Percentiles rank a stretch among this genome's conserved stretches.
These are phyloP conservation scores for Isatis lusitanica DNA, from an alignment of 441 rosid genomes.

Conservation along the genomic window DNA sequence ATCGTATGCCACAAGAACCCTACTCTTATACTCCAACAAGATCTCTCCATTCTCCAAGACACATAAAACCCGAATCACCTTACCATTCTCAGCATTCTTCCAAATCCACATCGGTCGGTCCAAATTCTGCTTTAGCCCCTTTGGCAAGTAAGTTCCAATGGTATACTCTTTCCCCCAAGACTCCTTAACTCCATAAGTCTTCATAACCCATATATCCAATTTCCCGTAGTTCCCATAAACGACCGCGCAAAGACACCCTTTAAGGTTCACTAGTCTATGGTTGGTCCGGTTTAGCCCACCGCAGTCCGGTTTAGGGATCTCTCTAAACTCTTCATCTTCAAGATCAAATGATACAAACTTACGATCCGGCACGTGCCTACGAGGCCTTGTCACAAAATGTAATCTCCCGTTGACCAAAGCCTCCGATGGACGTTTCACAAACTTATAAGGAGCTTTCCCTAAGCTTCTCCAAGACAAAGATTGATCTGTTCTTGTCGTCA, in stretches of 20 bases:
- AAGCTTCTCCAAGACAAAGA: constrained; percentile 61
- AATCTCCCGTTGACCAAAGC: constrained; percentile 75
- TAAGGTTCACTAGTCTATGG: constrained; percentile 53
- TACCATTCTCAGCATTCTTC: constrained; percentile 48
- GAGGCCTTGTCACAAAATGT: constrained; percentile 72
- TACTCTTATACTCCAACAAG: constrained; percentile 71
- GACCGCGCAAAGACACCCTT: constrained; percentile 61
- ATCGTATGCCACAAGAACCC: constrained; percentile 59
- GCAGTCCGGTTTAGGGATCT: constrained; percentile 68
- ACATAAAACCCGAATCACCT: constrained; percentile 55
- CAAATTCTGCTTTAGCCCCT: constrained; percentile 60
- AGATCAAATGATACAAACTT: constrained; percentile 73
- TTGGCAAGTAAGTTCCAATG: constrained; percentile 72
- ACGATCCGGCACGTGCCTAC: constrained; percentile 54
- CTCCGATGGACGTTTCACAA: constrained; percentile 52
- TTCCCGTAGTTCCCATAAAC: constrained; percentile 65
- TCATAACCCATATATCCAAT: constrained; percentile 89
- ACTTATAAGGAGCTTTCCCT: constrained; percentile 57
- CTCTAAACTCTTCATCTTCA: constrained; percentile 64
- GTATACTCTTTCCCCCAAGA: constrained; percentile 72
- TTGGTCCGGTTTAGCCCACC: constrained; percentile 60
- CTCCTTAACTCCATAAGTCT: constrained; percentile 57
- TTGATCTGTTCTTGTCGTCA: constrained; percentile 39
- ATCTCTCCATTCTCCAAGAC: constrained; percentile 60
- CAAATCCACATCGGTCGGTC: constrained; percentile 49